Evolutionary conservation across 352 stramenopile genomes (phyloP), one percentile per base, ranked within the genome.

Genomic region (Pythium sukuiense): DNA sequence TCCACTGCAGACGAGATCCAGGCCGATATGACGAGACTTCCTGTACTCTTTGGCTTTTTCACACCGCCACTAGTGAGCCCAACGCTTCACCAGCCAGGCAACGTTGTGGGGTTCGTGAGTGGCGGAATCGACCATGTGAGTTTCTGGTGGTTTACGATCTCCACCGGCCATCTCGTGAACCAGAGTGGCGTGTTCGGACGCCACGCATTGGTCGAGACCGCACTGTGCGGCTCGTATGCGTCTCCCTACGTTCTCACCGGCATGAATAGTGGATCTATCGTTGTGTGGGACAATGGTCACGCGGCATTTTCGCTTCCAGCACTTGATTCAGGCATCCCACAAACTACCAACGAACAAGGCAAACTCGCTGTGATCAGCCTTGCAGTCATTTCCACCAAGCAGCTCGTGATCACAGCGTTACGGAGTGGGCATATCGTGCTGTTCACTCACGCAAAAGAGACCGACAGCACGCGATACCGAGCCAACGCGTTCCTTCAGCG

Each of bases 41-140:
- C 81, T 2, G 79, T 90, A 6, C 55, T 89, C 0, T 92, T 90
- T 54, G 77, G 79, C 1, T 79, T 79, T 55, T 90, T 90, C 41
- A 66, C 55, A 0, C 52, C 60, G 6, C 55, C 50, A 8, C 39
- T 72, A 2, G 14, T 52, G 16, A 49, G 14, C 3, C 6, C 13
- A n/a, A 55, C 48, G 48, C 48, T 55, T 3, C 11, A 30, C 14
- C 33, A 54, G 7, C 1, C 16, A 16, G 64, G 3, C 59, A 60
- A 61, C 11, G 27, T 45, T 13, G 69, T 76, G 20, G 37, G 49
- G 1, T 90, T 93, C 59, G 77, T 93, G 24, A 87, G 68, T 26
- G 82, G 81, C n/a, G 82, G 84, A n/a, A 59, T 93, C 18, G 72
- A 90, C 41, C 84, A 93, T 49, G 63, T 88, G 9, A 87, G 66